Evolutionary conservation across 1,284 basidiomycete genomes (phyloP).

Genomic region (Trametes hirsuta): DNA sequence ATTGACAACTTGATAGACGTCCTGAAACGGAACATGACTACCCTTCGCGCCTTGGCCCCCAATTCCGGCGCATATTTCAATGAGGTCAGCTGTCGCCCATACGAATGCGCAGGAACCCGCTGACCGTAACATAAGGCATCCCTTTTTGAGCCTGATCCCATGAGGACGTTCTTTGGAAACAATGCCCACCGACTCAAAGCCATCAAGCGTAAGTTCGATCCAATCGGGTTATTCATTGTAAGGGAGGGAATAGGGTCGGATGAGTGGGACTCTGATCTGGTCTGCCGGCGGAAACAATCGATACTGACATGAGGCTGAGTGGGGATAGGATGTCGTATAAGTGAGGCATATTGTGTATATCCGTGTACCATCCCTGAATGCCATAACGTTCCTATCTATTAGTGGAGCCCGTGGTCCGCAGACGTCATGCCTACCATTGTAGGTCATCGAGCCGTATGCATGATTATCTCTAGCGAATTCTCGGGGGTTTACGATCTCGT

Average conservation of each 20-base stretch:
- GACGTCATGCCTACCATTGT: background rate
- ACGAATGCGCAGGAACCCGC: no score
- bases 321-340: no score
- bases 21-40: slow-evolving; percentile 31
- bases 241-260: slow-evolving; percentile 48
- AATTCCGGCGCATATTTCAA: slow-evolving; percentile 45
- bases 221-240: slow-evolving; percentile 45
- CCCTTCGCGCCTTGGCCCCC: slow-evolving; percentile 29
- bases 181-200: slow-evolving; percentile 42
- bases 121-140: slow-evolving; percentile 37
- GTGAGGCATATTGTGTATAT: no score
- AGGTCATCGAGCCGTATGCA: background rate
- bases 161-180: slow-evolving; percentile 45
- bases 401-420: no score
- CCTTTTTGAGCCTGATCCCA: slow-evolving; percentile 40
- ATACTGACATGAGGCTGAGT: no score
- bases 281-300: background rate
- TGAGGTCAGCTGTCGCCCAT: slow-evolving; percentile 35
- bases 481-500: background rate
- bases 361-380: no score
- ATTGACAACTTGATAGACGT: slow-evolving; percentile 33
- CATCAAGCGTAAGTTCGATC: slow-evolving; percentile 49
- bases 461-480: background rate
- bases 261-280: slow-evolving; percentile 4
- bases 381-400: no score